Evolutionary conservation across 108 stramenopile genomes (phyloP).

Genomic region (Nitzschia putrida): DNA sequence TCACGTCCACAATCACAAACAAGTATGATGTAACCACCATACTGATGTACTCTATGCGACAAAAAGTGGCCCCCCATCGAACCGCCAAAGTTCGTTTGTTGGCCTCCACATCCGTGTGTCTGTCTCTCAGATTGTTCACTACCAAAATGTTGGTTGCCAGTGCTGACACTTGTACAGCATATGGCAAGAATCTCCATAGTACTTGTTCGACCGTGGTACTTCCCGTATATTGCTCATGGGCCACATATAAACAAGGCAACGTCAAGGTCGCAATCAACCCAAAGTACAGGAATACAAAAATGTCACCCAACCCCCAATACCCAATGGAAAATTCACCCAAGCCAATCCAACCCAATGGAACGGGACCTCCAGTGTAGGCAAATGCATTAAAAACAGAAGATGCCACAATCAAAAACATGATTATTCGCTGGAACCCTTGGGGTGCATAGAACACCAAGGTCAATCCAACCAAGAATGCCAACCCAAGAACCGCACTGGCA

Average conservation of each 20-base stretch:
- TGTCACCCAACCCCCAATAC: conserved; percentile 84
- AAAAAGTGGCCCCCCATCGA: conserved; percentile 75
- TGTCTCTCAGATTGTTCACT: conserved; percentile 90
- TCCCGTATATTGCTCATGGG: neutral
- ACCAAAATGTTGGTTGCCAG: conserved; percentile 85
- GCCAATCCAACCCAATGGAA: conserved; percentile 88
- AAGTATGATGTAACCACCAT: conserved; percentile 25
- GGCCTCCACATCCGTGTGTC: conserved; percentile 74
- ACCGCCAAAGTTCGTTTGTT: conserved; percentile 81
- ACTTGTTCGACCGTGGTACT: conserved; percentile 4
- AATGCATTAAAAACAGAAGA: conserved; percentile 83
- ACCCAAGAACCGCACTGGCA: conserved; percentile 47
- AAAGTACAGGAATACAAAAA: conserved; percentile 90
- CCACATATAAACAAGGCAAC: conserved; percentile 61
- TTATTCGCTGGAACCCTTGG: neutral
- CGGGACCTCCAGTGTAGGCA: conserved; percentile 86
- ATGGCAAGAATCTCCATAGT: conserved; percentile 23
- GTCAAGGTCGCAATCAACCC: conserved; percentile 80
- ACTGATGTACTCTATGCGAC: conserved; percentile 60
- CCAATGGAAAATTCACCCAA: conserved; percentile 73
- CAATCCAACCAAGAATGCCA: conserved; percentile 55
- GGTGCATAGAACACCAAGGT: conserved; percentile 20
- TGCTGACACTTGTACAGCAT: conserved; percentile 62
- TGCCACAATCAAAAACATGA: conserved; percentile 45
- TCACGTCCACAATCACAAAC: conserved; percentile 16